A percentile compares a stretch with the other conserved stretches of the same genome.
These are phyloP conservation scores for Hansfordia pulvinata DNA, from an alignment of 2,329 filamentous ascomycete genomes.

Conservation along the genomic window DNA sequence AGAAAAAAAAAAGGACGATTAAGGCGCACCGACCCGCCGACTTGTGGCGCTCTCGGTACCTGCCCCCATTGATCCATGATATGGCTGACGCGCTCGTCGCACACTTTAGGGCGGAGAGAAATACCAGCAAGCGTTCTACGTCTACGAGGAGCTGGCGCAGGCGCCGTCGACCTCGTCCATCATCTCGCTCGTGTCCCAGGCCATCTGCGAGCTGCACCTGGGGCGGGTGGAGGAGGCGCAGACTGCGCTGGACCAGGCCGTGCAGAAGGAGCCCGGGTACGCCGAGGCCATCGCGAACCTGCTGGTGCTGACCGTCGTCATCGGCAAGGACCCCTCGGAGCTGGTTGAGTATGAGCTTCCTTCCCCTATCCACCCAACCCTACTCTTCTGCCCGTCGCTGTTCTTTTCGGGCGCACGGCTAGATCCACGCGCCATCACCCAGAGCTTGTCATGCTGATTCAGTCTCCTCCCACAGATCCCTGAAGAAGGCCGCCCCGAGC, in stretches of 20 bases:
- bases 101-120: conserved; percentile 67
- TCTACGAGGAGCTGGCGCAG: conserved; percentile 91
- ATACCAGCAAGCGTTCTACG: conserved; percentile 95
- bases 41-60: conserved; percentile 5
- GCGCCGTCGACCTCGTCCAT: conserved; percentile 68
- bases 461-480: conserved; percentile 23
- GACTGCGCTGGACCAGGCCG: conserved; percentile 66
- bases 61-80: background rate
- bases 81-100: conserved; percentile 6
- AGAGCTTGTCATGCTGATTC: conserved; percentile 1
- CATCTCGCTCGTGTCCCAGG: conserved; percentile 70
- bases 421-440: too few relatives aligned
- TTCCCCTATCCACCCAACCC: conserved; percentile 6
- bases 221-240: conserved; percentile 82
- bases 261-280: conserved; percentile 59
- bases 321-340: conserved; percentile 57
- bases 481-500: conserved; percentile 45
- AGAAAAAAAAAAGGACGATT: background rate
- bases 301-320: conserved; percentile 64
- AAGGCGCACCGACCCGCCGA: background rate
- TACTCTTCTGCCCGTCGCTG: background rate
- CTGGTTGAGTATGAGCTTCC: conserved; percentile 42
- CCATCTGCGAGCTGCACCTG: conserved; percentile 81
- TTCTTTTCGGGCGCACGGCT: too few relatives aligned
- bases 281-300: conserved; percentile 70